These are phyloP conservation scores for Ophiosphaerella herpotricha DNA, from an alignment of 2,329 filamentous ascomycete species.

Conservation along the genomic window DNA sequence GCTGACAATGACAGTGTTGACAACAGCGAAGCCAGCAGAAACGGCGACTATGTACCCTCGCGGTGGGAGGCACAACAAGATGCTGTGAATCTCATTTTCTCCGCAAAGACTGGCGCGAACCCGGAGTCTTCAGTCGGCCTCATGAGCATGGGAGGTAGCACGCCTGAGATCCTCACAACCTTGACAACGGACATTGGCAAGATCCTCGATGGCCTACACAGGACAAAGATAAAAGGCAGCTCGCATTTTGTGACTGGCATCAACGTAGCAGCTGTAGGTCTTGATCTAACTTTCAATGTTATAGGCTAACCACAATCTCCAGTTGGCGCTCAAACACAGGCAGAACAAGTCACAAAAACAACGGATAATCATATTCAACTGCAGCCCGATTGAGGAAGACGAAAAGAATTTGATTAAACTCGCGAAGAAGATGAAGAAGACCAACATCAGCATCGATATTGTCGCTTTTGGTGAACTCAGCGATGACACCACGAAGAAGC, in stretches of 20 bases:
- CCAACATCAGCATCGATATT: slow-evolving; percentile 90
- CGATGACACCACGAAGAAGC: slow-evolving; percentile 84
- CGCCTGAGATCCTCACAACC: slow-evolving; percentile 95
- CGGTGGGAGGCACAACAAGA: slow-evolving; percentile 96
- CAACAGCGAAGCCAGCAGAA: slow-evolving; percentile 98
- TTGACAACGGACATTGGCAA: slow-evolving; percentile 96
- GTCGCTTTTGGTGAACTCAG: slow-evolving; percentile 93
- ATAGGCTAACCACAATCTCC: slow-evolving; percentile 53
- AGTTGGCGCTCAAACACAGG: slow-evolving; percentile 96
- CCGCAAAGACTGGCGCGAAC: slow-evolving; percentile 91
- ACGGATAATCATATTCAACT: slow-evolving; percentile 96
- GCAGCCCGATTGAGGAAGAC: slow-evolving; percentile 86
- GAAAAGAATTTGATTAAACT: slow-evolving; percentile 87
- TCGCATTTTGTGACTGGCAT: slow-evolving; percentile 91
- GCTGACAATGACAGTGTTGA: slow-evolving; percentile 67
- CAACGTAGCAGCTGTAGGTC: slow-evolving; percentile 86
- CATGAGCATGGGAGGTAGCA: slow-evolving; percentile 98
- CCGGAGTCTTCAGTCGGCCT: slow-evolving; percentile 96
- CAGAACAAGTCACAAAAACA: slow-evolving; percentile 97
- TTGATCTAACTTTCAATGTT: slow-evolving; percentile 70
- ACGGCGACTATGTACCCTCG: slow-evolving; percentile 89
- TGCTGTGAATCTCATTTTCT: slow-evolving; percentile 92
- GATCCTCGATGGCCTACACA: slow-evolving; percentile 86
- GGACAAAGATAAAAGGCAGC: slow-evolving; percentile 80
- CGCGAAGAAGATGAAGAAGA: slow-evolving; percentile 99